These are phyloP conservation scores for Teunomyces cretensis DNA, from an alignment of 805 yeast species.

Conservation along the genomic window DNA sequence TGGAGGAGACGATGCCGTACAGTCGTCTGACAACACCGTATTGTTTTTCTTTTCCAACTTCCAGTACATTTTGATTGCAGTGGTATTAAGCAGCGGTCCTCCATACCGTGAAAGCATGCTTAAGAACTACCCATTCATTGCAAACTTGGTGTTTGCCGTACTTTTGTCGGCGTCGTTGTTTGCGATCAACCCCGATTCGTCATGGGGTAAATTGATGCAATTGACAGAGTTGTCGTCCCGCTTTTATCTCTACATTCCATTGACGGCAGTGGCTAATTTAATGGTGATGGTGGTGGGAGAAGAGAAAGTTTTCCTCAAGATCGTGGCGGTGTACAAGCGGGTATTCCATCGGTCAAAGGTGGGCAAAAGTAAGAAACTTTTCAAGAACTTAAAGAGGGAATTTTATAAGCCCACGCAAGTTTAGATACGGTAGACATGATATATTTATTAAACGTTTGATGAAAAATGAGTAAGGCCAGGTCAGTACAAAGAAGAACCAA, in stretches of 20 bases:
- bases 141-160: slow-evolving; percentile 54
- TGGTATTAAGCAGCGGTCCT: slow-evolving; percentile 86
- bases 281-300: slow-evolving; percentile 47
- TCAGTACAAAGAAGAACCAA: no score
- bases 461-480: no score
- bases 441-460: neutral
- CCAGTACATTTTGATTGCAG: slow-evolving; percentile 84
- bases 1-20: slow-evolving; percentile 70
- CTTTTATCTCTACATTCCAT: slow-evolving; percentile 53
- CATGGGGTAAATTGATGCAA: slow-evolving; percentile 71
- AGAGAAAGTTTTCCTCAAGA: slow-evolving; percentile 36
- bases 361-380: slow-evolving; percentile 33
- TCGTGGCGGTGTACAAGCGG: slow-evolving; percentile 42
- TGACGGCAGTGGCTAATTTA: slow-evolving; percentile 50
- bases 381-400: slow-evolving; percentile 21
- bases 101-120: slow-evolving; percentile 83
- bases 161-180: slow-evolving; percentile 55
- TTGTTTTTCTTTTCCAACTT: slow-evolving; percentile 78
- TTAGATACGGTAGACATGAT: neutral
- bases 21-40: slow-evolving; percentile 86
- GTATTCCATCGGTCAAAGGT: slow-evolving; percentile 18
- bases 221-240: slow-evolving; percentile 56
- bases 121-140: slow-evolving; percentile 68
- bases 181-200: slow-evolving; percentile 48
- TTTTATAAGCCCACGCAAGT: slow-evolving; percentile 8